These are phyloP conservation scores for Colletotrichum scovillei DNA, from an alignment of 2,329 filamentous ascomycete genomes.

Conservation along the genomic window DNA sequence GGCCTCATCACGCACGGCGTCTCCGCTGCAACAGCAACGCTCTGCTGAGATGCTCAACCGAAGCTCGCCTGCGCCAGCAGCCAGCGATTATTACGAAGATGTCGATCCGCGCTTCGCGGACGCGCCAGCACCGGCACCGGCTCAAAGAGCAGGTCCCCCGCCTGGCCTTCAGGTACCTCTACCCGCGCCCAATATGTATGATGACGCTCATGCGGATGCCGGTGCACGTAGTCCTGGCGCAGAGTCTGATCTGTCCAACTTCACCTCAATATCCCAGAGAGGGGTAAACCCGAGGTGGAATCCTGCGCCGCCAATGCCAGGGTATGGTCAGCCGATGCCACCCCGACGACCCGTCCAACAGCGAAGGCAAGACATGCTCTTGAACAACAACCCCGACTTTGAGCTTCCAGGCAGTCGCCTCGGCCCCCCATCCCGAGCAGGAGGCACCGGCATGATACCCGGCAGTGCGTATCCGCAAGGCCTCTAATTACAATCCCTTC, in stretches of 20 bases:
- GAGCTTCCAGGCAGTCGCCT: constrained; percentile 67
- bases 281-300: constrained; percentile 91
- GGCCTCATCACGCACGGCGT: constrained; percentile 58
- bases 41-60: constrained; percentile 49
- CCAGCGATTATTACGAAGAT: constrained; percentile 85
- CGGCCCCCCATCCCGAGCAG: constrained; percentile 40
- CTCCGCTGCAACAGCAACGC: constrained; percentile 50
- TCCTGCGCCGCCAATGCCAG: constrained; percentile 58
- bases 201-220: constrained; percentile 68
- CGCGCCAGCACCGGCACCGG: constrained; percentile 13
- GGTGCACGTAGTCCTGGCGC: constrained; percentile 74
- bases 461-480: constrained; percentile 63
- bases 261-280: constrained; percentile 90
- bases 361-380: constrained; percentile 76
- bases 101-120: constrained; percentile 85
- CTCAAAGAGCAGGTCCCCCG: constrained; percentile 37
- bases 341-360: constrained; percentile 55
- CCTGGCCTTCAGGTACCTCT: constrained; percentile 35
- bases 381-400: constrained; percentile 89
- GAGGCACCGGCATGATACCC: constrained; percentile 59
- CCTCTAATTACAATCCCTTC: constrained; percentile 37
- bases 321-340: constrained; percentile 55
- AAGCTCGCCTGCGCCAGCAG: constrained; percentile 47
- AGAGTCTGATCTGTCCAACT: constrained; percentile 83
- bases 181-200: constrained; percentile 61